A percentile compares a stretch with the other conserved stretches of the same genome.
phyloP scores from a whole-genome alignment of 768 basidiomycete species.

The Mycena rebaudengoi region DNA sequence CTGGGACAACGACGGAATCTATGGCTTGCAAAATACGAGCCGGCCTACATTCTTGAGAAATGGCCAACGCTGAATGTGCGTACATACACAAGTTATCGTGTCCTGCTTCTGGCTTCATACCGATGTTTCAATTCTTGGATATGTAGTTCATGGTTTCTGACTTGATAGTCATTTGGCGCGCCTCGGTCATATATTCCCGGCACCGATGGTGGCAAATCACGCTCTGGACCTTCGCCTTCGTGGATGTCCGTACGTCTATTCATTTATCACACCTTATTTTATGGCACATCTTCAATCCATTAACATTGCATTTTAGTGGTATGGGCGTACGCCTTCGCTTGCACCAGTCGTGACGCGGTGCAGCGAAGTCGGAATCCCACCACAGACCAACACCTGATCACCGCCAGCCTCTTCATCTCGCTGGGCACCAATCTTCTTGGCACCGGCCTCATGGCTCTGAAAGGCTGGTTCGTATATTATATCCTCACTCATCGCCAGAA shows the following conservation, averaged over 20 bases:
- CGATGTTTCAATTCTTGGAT: not conserved
- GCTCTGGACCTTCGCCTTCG: not conserved
- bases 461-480: not conserved
- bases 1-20: not conserved
- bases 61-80: conserved; percentile 8
- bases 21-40: not conserved
- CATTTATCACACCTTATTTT: too few species aligned
- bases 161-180: conserved; percentile 20
- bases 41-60: not conserved
- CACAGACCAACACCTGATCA: not conserved
- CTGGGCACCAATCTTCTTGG: conserved; percentile 1
- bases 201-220: not conserved
- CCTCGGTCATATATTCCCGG: conserved; percentile 1
- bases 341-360: not conserved
- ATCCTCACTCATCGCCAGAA: too few species aligned
- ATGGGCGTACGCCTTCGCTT: not conserved
- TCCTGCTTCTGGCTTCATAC: not conserved
- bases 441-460: not conserved
- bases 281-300: too few species aligned
- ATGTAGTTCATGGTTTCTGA: conserved; percentile 19
- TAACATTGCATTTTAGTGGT: not conserved
- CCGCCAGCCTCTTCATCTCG: not conserved
- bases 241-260: conserved; percentile 10
- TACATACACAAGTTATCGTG: not conserved
- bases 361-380: not conserved